A percentile compares a stretch with the other conserved stretches of the same genome.
Evolutionary conservation across 2,329 filamentous ascomycete genomes (phyloP).

Genomic region (Fusarium sacchari): DNA sequence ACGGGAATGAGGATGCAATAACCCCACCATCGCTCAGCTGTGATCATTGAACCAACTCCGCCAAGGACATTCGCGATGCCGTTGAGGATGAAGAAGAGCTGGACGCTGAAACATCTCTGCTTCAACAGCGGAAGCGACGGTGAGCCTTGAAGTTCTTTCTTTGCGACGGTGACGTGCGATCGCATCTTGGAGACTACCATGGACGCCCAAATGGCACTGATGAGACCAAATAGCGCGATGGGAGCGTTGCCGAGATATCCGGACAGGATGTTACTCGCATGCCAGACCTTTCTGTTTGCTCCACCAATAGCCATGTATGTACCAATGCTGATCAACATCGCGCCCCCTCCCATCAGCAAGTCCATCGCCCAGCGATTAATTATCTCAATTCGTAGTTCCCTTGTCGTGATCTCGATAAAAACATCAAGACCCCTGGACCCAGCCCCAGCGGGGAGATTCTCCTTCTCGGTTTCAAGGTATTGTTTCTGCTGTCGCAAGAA

Average conservation of each 20-base stretch:
- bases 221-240: slow-evolving; percentile 59
- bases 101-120: slow-evolving; percentile 50
- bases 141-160: slow-evolving; percentile 40
- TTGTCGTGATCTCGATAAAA: slow-evolving; percentile 56
- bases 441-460: slow-evolving; percentile 3
- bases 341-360: slow-evolving; percentile 58
- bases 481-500: slow-evolving; percentile 56
- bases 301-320: slow-evolving; percentile 65
- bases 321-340: slow-evolving; percentile 60
- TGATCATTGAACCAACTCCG: slow-evolving; percentile 60
- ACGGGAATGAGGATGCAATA: slow-evolving; percentile 63
- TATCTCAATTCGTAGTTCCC: slow-evolving; percentile 61
- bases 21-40: slow-evolving; percentile 61
- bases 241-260: slow-evolving; percentile 65
- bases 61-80: slow-evolving; percentile 58
- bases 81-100: slow-evolving; percentile 56
- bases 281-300: slow-evolving; percentile 53
- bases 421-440: slow-evolving; percentile 45
- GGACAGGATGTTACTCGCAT: slow-evolving; percentile 62
- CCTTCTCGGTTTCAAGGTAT: slow-evolving; percentile 42
- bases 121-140: slow-evolving; percentile 45
- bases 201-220: slow-evolving; percentile 60
- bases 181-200: slow-evolving; percentile 55
- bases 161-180: slow-evolving; percentile 47
- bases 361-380: slow-evolving; percentile 64